These are phyloP conservation scores for Suillus brevipes DNA, from an alignment of 768 basidiomycete genomes.

Conservation along the genomic window DNA sequence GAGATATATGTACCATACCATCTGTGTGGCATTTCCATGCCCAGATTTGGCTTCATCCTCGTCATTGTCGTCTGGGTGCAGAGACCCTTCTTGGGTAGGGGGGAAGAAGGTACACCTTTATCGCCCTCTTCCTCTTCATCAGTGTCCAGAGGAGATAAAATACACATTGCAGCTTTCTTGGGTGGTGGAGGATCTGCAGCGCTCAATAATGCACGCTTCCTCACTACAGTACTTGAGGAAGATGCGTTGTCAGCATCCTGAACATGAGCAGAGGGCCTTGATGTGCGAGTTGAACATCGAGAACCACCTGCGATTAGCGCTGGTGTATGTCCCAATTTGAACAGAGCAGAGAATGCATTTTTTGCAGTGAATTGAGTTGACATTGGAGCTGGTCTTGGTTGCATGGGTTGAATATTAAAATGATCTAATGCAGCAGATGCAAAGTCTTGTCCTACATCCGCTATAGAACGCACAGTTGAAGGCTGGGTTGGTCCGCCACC, in stretches of 20 bases:
- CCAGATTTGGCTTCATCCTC: not conserved
- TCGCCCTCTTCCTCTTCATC: not conserved
- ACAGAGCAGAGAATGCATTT: not conserved
- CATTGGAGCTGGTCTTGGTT: not conserved
- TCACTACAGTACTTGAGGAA: not conserved
- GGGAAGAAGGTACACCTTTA: not conserved
- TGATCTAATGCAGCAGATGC: slow-evolving; percentile 1
- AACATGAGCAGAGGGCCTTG: not conserved
- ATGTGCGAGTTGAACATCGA: not conserved
- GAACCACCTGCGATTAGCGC: not conserved
- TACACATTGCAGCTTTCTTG: not conserved
- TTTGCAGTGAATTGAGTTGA: too few relatives aligned
- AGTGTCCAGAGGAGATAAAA: not conserved
- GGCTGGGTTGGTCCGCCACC: slow-evolving; percentile 7
- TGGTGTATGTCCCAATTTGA: not conserved
- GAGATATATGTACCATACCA: too few relatives aligned
- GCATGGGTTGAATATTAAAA: not conserved
- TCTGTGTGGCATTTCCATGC: not conserved
- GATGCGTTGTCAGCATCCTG: not conserved
- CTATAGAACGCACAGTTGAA: slow-evolving; percentile 4
- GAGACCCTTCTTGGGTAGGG: not conserved
- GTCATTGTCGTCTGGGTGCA: not conserved
- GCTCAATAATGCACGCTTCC: not conserved
- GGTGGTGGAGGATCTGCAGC: not conserved
- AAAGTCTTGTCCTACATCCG: slow-evolving; percentile 7